Percentiles rank a stretch among this genome's conserved stretches.
phyloP scores from a whole-genome alignment of 1,284 basidiomycete genomes.

The Sanguinoderma infundibulare region DNA sequence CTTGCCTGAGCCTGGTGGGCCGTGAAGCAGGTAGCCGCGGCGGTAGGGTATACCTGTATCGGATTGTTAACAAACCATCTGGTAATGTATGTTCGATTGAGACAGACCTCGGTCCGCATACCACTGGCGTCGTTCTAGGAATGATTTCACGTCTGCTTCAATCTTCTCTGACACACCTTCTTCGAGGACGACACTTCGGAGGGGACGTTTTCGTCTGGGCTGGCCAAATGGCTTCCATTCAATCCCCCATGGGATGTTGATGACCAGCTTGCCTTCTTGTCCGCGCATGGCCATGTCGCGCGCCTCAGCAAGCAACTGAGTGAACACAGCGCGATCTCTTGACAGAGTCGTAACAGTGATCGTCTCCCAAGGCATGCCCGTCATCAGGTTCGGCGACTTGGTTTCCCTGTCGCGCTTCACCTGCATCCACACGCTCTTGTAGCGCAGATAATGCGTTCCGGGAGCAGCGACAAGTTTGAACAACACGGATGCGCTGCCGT shows the following conservation, averaged over 20 bases:
- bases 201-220: constrained; percentile 85
- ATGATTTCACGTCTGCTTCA: constrained; percentile 80
- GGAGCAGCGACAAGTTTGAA: constrained; percentile 97
- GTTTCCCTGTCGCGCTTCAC: constrained; percentile 94
- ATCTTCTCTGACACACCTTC: constrained; percentile 82
- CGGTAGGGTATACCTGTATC: constrained; percentile 95
- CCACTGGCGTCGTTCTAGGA: constrained; percentile 88
- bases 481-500: constrained; percentile 84
- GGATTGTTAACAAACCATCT: constrained; percentile 14
- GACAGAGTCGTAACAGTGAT: constrained; percentile 94
- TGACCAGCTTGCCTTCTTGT: constrained; percentile 94
- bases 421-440: constrained; percentile 94
- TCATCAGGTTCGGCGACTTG: constrained; percentile 89
- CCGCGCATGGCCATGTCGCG: constrained; percentile 84
- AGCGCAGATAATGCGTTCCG: constrained; percentile 93
- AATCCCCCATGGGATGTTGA: constrained; percentile 95
- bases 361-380: constrained; percentile 97
- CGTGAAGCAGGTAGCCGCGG: constrained; percentile 93
- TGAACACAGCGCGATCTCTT: constrained; percentile 82
- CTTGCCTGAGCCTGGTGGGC: constrained; percentile 97
- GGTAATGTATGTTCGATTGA: neutral
- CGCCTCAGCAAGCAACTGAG: constrained; percentile 85
- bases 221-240: constrained; percentile 98
- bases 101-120: constrained; percentile 91
- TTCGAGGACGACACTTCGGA: constrained; percentile 91